Evolutionary conservation across 257 asterid species (phyloP).

Genomic region (Echium plantagineum): DNA sequence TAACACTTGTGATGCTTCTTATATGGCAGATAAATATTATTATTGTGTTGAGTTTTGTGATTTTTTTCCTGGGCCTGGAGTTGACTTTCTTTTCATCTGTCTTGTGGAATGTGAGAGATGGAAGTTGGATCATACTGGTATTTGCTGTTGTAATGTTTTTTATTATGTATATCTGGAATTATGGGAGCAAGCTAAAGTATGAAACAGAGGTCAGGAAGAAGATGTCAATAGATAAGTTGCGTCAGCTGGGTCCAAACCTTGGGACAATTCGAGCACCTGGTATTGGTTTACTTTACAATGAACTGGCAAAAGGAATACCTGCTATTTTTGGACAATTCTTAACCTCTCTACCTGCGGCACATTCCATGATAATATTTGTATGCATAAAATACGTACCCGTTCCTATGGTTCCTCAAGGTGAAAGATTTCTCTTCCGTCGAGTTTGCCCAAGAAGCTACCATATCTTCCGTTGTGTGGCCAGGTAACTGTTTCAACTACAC

Average conservation of each 20-base stretch:
- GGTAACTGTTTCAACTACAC: conserved; percentile 21
- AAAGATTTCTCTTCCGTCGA: conserved; percentile 82
- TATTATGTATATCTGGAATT: conserved; percentile 92
- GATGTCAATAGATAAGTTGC: conserved; percentile 77
- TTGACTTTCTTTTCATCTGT: conserved; percentile 73
- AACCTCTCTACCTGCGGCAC: conserved; percentile 88
- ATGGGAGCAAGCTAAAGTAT: conserved; percentile 83
- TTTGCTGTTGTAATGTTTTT: conserved; percentile 64
- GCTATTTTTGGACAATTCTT: conserved; percentile 91
- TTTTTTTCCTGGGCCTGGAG: conserved; percentile 76
- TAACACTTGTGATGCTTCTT: conserved; percentile 92
- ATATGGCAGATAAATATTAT: conserved; percentile 90
- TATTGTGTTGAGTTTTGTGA: conserved; percentile 52
- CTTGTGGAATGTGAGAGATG: conserved; percentile 87
- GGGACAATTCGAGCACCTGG: conserved; percentile 97
- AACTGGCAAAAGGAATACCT: conserved; percentile 89
- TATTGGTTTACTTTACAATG: conserved; percentile 80
- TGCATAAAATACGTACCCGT: conserved; percentile 91
- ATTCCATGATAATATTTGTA: conserved; percentile 91
- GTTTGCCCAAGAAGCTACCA: conserved; percentile 81
- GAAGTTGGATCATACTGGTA: conserved; percentile 91
- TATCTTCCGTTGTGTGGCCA: conserved; percentile 92
- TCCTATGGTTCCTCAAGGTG: conserved; percentile 79
- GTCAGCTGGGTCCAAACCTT: conserved; percentile 73
- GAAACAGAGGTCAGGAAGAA: conserved; percentile 83